Conservation (phyloP, 2,329 filamentous ascomycete species). For the Pseudopyricularia javanii region DNA sequence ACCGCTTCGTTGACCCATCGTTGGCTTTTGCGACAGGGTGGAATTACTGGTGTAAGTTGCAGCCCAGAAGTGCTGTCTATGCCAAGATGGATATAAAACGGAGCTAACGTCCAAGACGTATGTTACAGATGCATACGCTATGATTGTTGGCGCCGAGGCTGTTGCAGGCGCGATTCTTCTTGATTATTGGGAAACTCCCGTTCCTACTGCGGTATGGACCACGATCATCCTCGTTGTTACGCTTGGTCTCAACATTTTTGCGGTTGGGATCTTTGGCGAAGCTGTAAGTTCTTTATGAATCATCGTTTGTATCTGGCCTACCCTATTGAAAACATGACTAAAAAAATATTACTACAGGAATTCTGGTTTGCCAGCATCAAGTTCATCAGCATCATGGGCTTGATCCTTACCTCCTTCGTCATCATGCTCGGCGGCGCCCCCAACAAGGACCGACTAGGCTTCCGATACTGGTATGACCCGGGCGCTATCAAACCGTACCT, state of each 20-base stretch:
- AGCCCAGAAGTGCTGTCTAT: background rate
- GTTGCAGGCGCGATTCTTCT: constrained; percentile 47
- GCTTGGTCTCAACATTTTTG: constrained; percentile 42
- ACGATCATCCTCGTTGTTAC: constrained; percentile 42
- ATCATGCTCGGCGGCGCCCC: constrained; percentile 4
- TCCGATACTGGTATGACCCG: constrained; percentile 6
- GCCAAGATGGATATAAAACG: too few species aligned
- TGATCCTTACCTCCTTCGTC: constrained; percentile 8
- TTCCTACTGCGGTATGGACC: constrained; percentile 46
- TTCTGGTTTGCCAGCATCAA: constrained; percentile 13
- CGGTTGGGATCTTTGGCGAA: constrained; percentile 46
- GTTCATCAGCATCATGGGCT: constrained; percentile 7
- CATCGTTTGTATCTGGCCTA: background rate
- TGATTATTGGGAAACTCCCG: constrained; percentile 47
- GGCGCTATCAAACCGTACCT: constrained; percentile 3
- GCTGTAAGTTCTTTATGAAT: constrained; percentile 13
- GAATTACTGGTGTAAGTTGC: constrained; percentile 47
- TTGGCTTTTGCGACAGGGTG: constrained; percentile 44
- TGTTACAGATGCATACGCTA: constrained; percentile 51
- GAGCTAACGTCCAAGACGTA: too few species aligned
- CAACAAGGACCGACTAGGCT: constrained; percentile 4
- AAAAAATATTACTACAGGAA: constrained; percentile 4
- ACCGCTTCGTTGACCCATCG: constrained; percentile 41
- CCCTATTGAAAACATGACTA: too few species aligned
- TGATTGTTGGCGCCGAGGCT: constrained; percentile 35